Percentiles rank a stretch among this genome's conserved stretches.
These are phyloP conservation scores for Ensete glaucum DNA, from an alignment of 176 grass and related monocot species.

Conservation along the genomic window DNA sequence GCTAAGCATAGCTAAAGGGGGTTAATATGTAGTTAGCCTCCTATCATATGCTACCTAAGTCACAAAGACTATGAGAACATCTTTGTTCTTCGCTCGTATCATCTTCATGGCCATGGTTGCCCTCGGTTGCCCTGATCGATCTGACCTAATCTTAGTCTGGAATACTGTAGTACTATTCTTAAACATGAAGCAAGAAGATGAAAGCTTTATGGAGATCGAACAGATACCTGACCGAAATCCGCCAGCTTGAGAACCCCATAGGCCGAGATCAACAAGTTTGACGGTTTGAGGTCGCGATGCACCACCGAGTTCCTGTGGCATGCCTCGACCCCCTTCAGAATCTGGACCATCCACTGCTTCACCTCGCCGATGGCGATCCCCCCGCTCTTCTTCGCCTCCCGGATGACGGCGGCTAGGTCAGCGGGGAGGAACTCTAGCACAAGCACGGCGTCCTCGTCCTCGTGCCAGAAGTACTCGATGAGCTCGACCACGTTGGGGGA, in stretches of 20 bases:
- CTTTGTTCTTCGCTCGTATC: no score
- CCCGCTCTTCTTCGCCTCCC: conserved; percentile 30
- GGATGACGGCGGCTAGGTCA: conserved; percentile 48
- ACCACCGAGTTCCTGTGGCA: conserved; percentile 61
- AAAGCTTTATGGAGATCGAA: neutral
- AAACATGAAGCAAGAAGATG: neutral
- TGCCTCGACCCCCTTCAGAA: conserved; percentile 57
- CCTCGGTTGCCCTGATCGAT: neutral
- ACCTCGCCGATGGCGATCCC: conserved; percentile 34
- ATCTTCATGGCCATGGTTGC: neutral
- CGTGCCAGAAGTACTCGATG: conserved; percentile 66
- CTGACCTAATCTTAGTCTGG: no score
- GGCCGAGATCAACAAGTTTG: conserved; percentile 77
- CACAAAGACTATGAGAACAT: no score
- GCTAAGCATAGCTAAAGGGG: no score
- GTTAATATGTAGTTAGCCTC: no score
- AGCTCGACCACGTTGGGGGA: conserved; percentile 51
- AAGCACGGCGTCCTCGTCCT: conserved; percentile 66
- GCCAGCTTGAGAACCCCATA: conserved; percentile 66
- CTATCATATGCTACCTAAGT: no score
- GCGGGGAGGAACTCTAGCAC: conserved; percentile 79
- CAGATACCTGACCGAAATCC: conserved; percentile 80
- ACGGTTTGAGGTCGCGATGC: conserved; percentile 87
- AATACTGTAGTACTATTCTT: neutral
- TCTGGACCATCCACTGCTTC: conserved; percentile 88